Evolutionary conservation across 2,329 filamentous ascomycete species (phyloP).

Genomic region (Venturia effusa): DNA sequence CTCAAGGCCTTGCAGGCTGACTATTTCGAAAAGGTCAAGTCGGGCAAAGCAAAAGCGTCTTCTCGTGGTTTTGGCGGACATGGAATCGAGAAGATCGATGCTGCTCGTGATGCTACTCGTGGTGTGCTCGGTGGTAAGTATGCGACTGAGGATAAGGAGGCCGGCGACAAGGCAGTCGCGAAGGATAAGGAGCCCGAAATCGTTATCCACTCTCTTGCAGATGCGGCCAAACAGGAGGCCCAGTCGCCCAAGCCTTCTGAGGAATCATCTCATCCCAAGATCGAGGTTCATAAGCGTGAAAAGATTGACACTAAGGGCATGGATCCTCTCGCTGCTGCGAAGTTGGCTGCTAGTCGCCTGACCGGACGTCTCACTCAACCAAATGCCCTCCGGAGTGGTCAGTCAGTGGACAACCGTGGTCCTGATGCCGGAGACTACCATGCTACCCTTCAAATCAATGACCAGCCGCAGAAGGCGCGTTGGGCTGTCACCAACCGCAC

Average conservation of each 20-base stretch:
- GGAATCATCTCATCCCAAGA: constrained; percentile 52
- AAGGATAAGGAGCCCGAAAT: constrained; percentile 50
- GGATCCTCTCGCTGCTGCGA: constrained; percentile 35
- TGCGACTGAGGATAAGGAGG: constrained; percentile 12
- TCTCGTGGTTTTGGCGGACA: constrained; percentile 84
- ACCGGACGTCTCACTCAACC: constrained; percentile 82
- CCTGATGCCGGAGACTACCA: constrained; percentile 95
- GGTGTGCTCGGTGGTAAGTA: constrained; percentile 26
- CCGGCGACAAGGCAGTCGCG: constrained; percentile 70
- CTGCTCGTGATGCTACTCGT: constrained; percentile 78
- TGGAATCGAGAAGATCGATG: constrained; percentile 81
- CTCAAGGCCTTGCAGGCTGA: constrained; percentile 50
- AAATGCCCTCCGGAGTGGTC: constrained; percentile 61
- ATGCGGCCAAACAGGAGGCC: background rate
- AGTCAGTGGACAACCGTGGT: constrained; percentile 71
- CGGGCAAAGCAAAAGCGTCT: constrained; percentile 73
- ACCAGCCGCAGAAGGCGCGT: constrained; percentile 95
- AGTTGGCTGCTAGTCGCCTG: constrained; percentile 83
- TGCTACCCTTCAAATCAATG: constrained; percentile 96
- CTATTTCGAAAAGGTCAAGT: constrained; percentile 84
- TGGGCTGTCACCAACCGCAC: constrained; percentile 98
- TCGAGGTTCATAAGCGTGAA: constrained; percentile 57
- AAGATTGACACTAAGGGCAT: constrained; percentile 46
- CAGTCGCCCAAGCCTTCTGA: background rate
- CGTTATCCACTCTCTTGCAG: constrained; percentile 9